Evolutionary conservation across 306 rosid species (phyloP), one percentile per base, ranked within the genome.

Genomic region (Prunus campanulata): DNA sequence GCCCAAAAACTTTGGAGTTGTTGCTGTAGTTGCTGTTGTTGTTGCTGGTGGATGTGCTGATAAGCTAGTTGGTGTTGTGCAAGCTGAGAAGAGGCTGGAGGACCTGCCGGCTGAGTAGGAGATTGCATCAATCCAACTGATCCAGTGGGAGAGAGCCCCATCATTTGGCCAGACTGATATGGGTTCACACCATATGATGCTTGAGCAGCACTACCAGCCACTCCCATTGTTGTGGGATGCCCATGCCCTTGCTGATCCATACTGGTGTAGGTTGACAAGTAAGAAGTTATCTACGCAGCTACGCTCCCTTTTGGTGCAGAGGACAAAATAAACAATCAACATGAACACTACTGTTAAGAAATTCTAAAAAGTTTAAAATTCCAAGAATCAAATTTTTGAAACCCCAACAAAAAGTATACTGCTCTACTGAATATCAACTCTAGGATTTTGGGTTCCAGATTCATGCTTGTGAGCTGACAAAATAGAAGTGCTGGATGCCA

Each of bases 201-300:
- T 80, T 80, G 85, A 62, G 70, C 66, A 14, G 77, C 76, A 73
- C 59, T 44, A 55, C 80, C 77, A 5, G 75, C 47, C 59, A 52
- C 48, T 25, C 68, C 79, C 64, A 73, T 50, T 27, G 79, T 62
- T 62, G 72, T 16, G 19, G 78, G 73, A 11, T 76, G 79, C 5
- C 85, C 83, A 15, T 79, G 80, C 49, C 86, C 84, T 71, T 84
- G 86, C 69, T 83, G 88, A 77, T 88, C 92, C 95, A 90, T 87
- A 0, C 60, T 75, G 69, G 66, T 51, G 32, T 24, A 65, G 13
- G 30, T 24, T 51, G 50, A 46, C 30, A 32, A 78, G 57, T 25
- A 46, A 50, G 14, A 71, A 42, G 46, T 49, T 68, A 42, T 64
- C 20, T 24, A 4, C 39, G 39, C 7, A 32, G 39, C 39, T 32